Conservation (phyloP, 805 yeast species). For the Candida orba region DNA sequence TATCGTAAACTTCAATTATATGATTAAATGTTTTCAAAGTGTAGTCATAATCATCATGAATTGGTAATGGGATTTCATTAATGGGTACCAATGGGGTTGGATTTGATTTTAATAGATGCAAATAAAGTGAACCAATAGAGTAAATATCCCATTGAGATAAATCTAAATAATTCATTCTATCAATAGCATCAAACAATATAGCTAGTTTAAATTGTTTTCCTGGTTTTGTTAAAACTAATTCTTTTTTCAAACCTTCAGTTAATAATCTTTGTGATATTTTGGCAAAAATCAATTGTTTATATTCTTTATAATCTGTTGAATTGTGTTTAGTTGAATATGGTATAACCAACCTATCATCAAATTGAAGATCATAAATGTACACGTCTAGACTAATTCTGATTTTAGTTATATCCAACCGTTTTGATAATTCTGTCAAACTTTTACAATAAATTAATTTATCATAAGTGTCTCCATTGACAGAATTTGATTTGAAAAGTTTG, state of each 20-base stretch:
- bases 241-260: slow-evolving; percentile 31
- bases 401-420: slow-evolving; percentile 61
- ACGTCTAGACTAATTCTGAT: slow-evolving; percentile 71
- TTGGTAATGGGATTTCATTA: slow-evolving; percentile 42
- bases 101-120: slow-evolving; percentile 42
- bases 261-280: slow-evolving; percentile 44
- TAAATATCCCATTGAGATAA: slow-evolving; percentile 59
- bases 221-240: slow-evolving; percentile 47
- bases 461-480: slow-evolving; percentile 8
- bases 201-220: slow-evolving; percentile 41
- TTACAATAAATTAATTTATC: slow-evolving; percentile 28
- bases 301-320: slow-evolving; percentile 26
- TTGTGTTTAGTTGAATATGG: slow-evolving; percentile 32
- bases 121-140: slow-evolving; percentile 33
- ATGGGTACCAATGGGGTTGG: slow-evolving; percentile 49
- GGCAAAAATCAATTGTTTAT: slow-evolving; percentile 36
- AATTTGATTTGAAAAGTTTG: slow-evolving; percentile 32
- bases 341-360: slow-evolving; percentile 41
- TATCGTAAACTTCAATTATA: slow-evolving; percentile 24
- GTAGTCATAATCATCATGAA: slow-evolving; percentile 40
- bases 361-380: slow-evolving; percentile 53
- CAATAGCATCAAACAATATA: slow-evolving; percentile 42
- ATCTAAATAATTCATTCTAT: slow-evolving; percentile 50
- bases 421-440: slow-evolving; percentile 25
- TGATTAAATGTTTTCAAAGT: slow-evolving; percentile 31